Evolutionary conservation across 495 filamentous ascomycete genomes (phyloP).

Genomic region (Penicillium subrubescens): DNA sequence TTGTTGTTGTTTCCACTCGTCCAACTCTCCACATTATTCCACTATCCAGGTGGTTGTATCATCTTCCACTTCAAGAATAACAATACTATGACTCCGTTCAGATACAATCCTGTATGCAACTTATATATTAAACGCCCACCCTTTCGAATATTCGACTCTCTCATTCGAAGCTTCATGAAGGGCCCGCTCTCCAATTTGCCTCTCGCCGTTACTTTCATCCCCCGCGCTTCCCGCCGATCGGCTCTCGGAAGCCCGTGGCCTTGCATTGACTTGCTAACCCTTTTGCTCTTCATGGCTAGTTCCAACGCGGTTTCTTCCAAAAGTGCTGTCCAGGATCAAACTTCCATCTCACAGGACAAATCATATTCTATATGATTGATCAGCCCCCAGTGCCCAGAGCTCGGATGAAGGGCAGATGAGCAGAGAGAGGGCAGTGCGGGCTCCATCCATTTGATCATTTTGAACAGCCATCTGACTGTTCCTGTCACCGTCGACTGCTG

Average conservation of each 20-base stretch:
- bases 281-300: background rate
- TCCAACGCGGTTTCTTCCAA: background rate
- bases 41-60: background rate
- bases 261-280: background rate
- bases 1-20: background rate
- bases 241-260: background rate
- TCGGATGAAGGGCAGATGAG: constrained; percentile 2
- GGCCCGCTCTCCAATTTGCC: background rate
- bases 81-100: background rate
- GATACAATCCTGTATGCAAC: background rate
- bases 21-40: background rate
- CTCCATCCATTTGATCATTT: background rate
- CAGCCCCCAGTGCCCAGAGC: background rate
- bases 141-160: background rate
- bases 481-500: background rate
- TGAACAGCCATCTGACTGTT: background rate
- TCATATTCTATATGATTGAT: background rate
- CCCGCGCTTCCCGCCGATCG: constrained; percentile 15
- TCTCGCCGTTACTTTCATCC: background rate
- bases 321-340: background rate
- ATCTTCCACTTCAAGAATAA: background rate
- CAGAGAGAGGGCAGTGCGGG: constrained; percentile 4
- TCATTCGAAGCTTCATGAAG: background rate
- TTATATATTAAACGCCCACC: background rate
- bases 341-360: background rate